phyloP scores from a whole-genome alignment of 2,329 filamentous ascomycete genomes.

The Xylaria sp. region DNA sequence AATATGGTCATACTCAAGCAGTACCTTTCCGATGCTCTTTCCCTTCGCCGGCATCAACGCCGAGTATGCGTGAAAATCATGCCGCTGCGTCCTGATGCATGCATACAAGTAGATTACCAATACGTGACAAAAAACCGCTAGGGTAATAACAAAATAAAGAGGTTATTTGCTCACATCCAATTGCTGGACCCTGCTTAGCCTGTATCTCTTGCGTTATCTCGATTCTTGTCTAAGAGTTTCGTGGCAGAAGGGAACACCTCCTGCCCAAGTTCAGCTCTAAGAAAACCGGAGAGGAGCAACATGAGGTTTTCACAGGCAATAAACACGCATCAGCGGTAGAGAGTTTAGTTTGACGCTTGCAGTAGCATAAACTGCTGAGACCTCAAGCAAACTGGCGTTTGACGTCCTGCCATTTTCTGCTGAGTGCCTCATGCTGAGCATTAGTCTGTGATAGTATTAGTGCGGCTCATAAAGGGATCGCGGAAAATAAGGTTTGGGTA shows the following conservation, averaged over 20 bases:
- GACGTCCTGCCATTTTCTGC: slow-evolving; percentile 81
- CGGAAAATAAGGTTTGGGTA: slow-evolving; percentile 55
- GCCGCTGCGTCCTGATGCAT: slow-evolving; percentile 31
- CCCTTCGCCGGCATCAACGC: slow-evolving; percentile 29
- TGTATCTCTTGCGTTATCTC: slow-evolving; percentile 14
- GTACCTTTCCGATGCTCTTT: slow-evolving; percentile 24
- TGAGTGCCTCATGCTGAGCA: slow-evolving; percentile 75
- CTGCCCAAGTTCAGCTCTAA: slow-evolving; percentile 11
- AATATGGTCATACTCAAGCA: slow-evolving; percentile 25
- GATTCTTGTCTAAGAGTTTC: slow-evolving; percentile 6
- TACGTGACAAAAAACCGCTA: slow-evolving; percentile 16
- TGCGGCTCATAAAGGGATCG: background rate
- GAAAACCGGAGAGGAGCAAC: background rate
- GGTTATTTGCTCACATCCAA: slow-evolving; percentile 30
- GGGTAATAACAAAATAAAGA: slow-evolving; percentile 10
- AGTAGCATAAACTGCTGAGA: background rate
- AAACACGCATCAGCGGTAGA: background rate
- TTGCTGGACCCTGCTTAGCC: slow-evolving; percentile 23
- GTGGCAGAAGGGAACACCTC: background rate
- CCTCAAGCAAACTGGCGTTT: slow-evolving; percentile 64
- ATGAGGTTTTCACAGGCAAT: background rate
- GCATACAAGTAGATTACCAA: slow-evolving; percentile 32
- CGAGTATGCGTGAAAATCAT: slow-evolving; percentile 30
- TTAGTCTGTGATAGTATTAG: slow-evolving; percentile 66
- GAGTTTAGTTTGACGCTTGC: background rate